Base-by-base conservation (phyloP, 208 protist genomes). In the Angomonas desouzai region DNA sequence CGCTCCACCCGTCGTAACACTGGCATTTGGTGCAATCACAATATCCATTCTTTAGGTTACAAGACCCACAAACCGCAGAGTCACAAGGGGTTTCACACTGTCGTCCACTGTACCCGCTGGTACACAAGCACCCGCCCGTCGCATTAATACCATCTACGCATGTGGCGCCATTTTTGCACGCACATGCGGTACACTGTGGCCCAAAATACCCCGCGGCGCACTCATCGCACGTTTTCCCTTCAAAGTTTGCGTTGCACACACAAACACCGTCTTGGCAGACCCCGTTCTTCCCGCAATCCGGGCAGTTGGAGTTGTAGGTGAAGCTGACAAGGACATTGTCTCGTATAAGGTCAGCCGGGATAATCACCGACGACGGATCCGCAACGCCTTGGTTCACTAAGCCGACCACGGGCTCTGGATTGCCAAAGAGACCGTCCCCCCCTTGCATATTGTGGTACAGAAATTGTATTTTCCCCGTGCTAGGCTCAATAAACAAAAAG, bases 141-240 rank as follows among this genome's bases (percentile, higher is more conserved):
- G 18, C 56, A 62, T 20, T 62, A 3, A 62, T 62, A 38, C 56
- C 56, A n/a, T 62, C 56, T 11, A 48, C 36, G 25, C 56, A 62
- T 1, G 2, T 45, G 22, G 30, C 56, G n/a, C 36, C 34, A 23
- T 62, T 48, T 3, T 22, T 3, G 20, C 56, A 62, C 13, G n/a
- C 10, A 36, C 64, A 68, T 48, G 34, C 53, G 6, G 28, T 34
- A 43, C 64, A 84, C 22, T n/a, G 2, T 9, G 38, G 23, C 0
- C 78, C 78, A n/a, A 43, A 38, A 38, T 67, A 69, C 13, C 47
- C 60, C 3, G 49, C 30, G 16, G 64, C 45, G 38, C 78, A 84
- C n/a, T 65, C 47, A n/a, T 71, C 59, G 48, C 56, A 62, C n/a
- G 1, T 66, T 68, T 0, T 20, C 22, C 18, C 68, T 65, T 49